A percentile compares a stretch with the other conserved stretches of the same genome.
Conservation (phyloP, 2,329 filamentous ascomycete genomes). For the Plenodomus biglobosus region DNA sequence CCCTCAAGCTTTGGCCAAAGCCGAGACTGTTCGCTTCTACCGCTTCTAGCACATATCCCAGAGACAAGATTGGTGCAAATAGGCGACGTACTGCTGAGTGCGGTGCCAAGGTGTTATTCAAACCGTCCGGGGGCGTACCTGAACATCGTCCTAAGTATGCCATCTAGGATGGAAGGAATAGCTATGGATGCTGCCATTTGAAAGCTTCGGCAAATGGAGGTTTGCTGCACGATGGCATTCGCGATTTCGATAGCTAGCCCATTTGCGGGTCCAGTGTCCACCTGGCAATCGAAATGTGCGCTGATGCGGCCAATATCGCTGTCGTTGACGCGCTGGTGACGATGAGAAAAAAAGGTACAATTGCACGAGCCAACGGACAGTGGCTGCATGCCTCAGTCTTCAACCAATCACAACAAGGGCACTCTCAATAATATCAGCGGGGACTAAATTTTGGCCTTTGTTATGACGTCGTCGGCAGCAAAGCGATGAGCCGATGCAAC, state of each 20-base stretch:
- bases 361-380: neutral
- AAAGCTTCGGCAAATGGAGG: neutral
- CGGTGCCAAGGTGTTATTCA: neutral
- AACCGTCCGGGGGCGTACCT: neutral
- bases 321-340: constrained; percentile 33
- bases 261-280: neutral
- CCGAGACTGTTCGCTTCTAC: neutral
- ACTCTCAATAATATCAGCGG: constrained; percentile 7
- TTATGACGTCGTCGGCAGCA: constrained; percentile 41
- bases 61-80: neutral
- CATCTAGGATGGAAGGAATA: neutral
- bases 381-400: neutral
- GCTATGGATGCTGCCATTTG: neutral
- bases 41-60: neutral
- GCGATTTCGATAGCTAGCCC: neutral
- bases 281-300: neutral
- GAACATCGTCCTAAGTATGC: neutral
- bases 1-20: neutral
- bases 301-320: constrained; percentile 2
- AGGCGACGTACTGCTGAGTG: neutral
- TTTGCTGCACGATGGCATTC: neutral
- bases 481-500: constrained; percentile 25
- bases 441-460: constrained; percentile 12
- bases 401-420: neutral
- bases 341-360: constrained; percentile 12